Evolutionary conservation across 2,329 filamentous ascomycete genomes (phyloP).

Genomic region (Colletotrichum sublineola): DNA sequence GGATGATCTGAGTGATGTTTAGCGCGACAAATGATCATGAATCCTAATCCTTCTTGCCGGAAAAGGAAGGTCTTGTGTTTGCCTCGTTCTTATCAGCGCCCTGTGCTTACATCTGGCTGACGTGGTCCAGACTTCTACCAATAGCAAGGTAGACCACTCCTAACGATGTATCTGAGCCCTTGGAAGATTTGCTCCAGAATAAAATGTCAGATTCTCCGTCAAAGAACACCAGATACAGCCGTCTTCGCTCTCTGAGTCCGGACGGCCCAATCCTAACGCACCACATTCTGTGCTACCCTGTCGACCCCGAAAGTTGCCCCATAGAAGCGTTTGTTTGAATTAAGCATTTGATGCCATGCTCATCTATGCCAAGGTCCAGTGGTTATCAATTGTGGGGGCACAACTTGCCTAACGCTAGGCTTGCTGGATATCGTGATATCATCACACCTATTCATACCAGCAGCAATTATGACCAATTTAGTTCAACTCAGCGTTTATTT

Average conservation of each 20-base stretch:
- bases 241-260: not conserved
- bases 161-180: conserved; percentile 8
- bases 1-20: no score
- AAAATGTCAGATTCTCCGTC: not conserved
- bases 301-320: not conserved
- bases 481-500: accelerated
- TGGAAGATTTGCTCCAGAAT: not conserved
- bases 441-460: not conserved
- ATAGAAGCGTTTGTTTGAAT: not conserved
- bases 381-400: not conserved
- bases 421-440: not conserved
- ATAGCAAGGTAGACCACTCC: not conserved
- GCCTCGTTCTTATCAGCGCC: conserved; percentile 7
- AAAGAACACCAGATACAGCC: not conserved
- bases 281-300: not conserved
- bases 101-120: not conserved
- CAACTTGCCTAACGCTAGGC: not conserved
- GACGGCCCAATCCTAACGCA: not conserved
- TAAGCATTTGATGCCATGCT: conserved; percentile 3
- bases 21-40: no score
- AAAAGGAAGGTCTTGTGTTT: conserved; percentile 31
- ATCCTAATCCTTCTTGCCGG: conserved; percentile 13
- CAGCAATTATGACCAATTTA: not conserved
- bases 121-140: not conserved
- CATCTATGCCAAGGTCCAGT: not conserved